Evolutionary conservation across 371 early-diverging fungal species (phyloP), one percentile per base, ranked within the genome.

Genomic region (Furculomyces boomerangus): DNA sequence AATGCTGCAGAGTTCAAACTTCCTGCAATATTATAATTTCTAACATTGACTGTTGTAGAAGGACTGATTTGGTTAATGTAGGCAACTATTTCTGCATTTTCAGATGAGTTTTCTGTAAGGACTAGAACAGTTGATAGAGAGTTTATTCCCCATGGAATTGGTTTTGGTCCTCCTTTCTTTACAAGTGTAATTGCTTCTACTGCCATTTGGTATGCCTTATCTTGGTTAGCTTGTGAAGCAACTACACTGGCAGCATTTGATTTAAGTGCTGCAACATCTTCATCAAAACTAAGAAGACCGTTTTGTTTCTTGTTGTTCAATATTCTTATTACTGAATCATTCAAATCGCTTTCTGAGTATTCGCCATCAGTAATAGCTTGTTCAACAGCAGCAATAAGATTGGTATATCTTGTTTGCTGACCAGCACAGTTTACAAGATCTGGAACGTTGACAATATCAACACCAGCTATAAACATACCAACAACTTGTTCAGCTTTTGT

Each of bases 371-470:
- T 27, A 7, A 45, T 22, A 13, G 5, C 7, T 7, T 8, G 7
- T 22, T 13, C 20, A 22, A 45, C 13, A 10, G 10, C 27, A 7
- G 5, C 20, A 27, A 45, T 45, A 22, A 22, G 10, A 8, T 45
- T 20, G 45, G n/a, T 27, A 20, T 13, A 45, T 7, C n/a, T 7
- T 7, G 7, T 22, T 20, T 10, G 7, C 5, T 45, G 10, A 10
- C 24, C 45, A 8, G 8, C 22, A 22, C 45, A 45, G 8, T 27
- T 7, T 7, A 45, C 45, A 45, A 45, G 7, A 7, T 10, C 45
- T 13, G 45, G 45, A 20, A 74, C 60, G 67, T 71, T 71, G 24
- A 49, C 63, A 20, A 74, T 66, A 56, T 74, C 75, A 29, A 70
- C 68, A 2, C 73, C 73, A 3, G 73, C 75, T n/a, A n/a, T n/a